Evolutionary conservation across 495 filamentous ascomycete species (phyloP).

Genomic region (Lasiosphaeris hirsuta): DNA sequence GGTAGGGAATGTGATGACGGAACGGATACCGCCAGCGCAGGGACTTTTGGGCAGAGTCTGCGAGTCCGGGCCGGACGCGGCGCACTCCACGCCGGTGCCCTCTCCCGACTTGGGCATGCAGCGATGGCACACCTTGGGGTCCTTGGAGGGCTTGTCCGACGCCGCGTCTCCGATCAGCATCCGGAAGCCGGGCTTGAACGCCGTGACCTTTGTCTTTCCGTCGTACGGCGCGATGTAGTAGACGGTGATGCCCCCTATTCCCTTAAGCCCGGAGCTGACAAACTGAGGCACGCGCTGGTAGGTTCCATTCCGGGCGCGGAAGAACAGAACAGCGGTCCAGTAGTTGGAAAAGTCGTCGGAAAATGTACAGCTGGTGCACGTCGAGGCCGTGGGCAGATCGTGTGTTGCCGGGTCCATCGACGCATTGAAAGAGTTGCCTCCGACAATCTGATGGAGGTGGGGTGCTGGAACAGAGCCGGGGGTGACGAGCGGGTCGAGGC

Average conservation of each 20-base stretch:
- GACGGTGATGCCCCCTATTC: constrained; percentile 43
- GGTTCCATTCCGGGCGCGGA: constrained; percentile 42
- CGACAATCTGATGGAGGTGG: constrained; percentile 21
- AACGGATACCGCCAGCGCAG: constrained; percentile 45
- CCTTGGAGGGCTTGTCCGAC: constrained; percentile 28
- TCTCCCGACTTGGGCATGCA: constrained; percentile 38
- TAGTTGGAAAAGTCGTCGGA: constrained; percentile 45
- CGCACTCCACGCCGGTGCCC: constrained; percentile 41
- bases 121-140: constrained; percentile 42
- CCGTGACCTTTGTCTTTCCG: constrained; percentile 40
- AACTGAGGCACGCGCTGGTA: constrained; percentile 44
- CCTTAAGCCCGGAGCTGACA: constrained; percentile 39
- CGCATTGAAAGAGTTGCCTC: constrained; percentile 26
- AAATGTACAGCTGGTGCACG: constrained; percentile 41
- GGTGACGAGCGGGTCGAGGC: constrained; percentile 55
- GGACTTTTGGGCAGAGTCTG: constrained; percentile 35
- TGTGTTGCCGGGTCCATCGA: constrained; percentile 23
- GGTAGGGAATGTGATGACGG: constrained; percentile 46
- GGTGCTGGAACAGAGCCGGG: constrained; percentile 14
- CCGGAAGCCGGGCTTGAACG: constrained; percentile 43
- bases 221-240: constrained; percentile 51
- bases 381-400: constrained; percentile 36
- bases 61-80: constrained; percentile 45
- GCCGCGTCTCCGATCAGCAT: constrained; percentile 39
- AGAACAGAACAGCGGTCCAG: constrained; percentile 46